These are phyloP conservation scores for Pilobolus umbonatus DNA, from an alignment of 192 early-diverging fungal genomes.

Conservation along the genomic window DNA sequence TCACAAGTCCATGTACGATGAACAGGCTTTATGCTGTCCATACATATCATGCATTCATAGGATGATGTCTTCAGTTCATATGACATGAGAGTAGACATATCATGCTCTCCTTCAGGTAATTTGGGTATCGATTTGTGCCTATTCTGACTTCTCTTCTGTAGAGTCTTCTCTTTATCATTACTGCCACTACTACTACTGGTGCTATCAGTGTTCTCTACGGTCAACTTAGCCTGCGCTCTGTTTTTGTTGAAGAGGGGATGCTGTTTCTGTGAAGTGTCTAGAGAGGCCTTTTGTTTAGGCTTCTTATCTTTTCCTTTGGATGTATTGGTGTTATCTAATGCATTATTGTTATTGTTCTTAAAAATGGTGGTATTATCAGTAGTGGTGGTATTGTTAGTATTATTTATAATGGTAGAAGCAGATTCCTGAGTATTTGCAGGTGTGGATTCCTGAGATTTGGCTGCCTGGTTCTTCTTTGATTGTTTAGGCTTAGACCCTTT, in stretches of 20 bases:
- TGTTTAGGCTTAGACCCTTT: too few relatives aligned
- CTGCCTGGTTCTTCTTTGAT: too few relatives aligned
- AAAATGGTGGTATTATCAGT: background rate
- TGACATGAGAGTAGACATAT: slow-evolving; percentile 61
- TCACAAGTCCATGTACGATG: slow-evolving; percentile 84
- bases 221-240: slow-evolving; percentile 16
- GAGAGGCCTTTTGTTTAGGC: too few relatives aligned
- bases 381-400: background rate
- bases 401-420: background rate
- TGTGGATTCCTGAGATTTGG: background rate
- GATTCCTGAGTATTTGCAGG: background rate
- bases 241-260: slow-evolving; percentile 9
- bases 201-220: background rate
- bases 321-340: background rate
- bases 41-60: slow-evolving; percentile 98
- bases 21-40: slow-evolving; percentile 68
- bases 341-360: background rate
- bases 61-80: slow-evolving; percentile 58
- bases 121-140: slow-evolving; percentile 4
- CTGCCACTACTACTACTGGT: background rate
- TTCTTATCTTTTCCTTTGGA: too few relatives aligned
- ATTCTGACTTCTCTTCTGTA: slow-evolving; percentile 4
- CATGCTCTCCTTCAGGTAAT: slow-evolving; percentile 33
- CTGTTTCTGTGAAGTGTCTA: too few relatives aligned
- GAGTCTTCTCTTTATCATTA: background rate